These are phyloP conservation scores for Coniochaeta sp. DNA, from an alignment of 2,329 filamentous ascomycete species.

Conservation along the genomic window DNA sequence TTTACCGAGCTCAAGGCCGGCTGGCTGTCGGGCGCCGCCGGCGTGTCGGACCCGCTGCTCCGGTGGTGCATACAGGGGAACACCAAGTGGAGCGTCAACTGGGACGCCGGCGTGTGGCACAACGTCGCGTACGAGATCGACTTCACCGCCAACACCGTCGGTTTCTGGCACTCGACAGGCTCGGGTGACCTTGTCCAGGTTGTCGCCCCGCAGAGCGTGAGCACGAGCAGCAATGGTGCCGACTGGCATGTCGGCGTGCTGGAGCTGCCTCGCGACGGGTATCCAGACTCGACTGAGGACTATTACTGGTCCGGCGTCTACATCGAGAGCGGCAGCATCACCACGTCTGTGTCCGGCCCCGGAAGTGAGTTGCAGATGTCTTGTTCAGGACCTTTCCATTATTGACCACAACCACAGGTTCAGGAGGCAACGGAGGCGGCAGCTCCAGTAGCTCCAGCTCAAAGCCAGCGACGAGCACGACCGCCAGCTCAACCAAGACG, in stretches of 20 bases:
- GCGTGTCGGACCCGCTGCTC: conserved; percentile 37
- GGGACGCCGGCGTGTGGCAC: conserved; percentile 57
- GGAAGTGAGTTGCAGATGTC: not conserved
- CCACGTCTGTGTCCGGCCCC: conserved; percentile 10
- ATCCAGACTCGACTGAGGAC: conserved; percentile 47
- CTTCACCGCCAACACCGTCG: conserved; percentile 51
- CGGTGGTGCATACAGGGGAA: conserved; percentile 53
- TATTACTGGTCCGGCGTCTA: conserved; percentile 64
- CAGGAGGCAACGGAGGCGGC: not conserved
- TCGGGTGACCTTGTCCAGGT: conserved; percentile 43
- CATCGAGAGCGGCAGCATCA: conserved; percentile 45
- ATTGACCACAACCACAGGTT: not conserved
- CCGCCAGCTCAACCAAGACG: not conserved
- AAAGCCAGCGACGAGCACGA: not conserved
- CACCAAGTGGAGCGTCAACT: conserved; percentile 51
- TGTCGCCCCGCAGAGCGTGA: conserved; percentile 48
- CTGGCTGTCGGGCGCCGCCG: conserved; percentile 35
- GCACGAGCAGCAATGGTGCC: conserved; percentile 53
- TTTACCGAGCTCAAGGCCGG: conserved; percentile 66
- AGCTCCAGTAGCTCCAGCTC: not conserved
- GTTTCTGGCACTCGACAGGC: conserved; percentile 61
- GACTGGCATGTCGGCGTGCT: conserved; percentile 66
- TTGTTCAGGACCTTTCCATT: not conserved
- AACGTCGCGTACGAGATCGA: conserved; percentile 66
- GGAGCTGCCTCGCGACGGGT: conserved; percentile 47